Evolutionary conservation across 2,329 filamentous ascomycete genomes (phyloP), one percentile per base, ranked within the genome.

Genomic region (Sarocladium kiliense): DNA sequence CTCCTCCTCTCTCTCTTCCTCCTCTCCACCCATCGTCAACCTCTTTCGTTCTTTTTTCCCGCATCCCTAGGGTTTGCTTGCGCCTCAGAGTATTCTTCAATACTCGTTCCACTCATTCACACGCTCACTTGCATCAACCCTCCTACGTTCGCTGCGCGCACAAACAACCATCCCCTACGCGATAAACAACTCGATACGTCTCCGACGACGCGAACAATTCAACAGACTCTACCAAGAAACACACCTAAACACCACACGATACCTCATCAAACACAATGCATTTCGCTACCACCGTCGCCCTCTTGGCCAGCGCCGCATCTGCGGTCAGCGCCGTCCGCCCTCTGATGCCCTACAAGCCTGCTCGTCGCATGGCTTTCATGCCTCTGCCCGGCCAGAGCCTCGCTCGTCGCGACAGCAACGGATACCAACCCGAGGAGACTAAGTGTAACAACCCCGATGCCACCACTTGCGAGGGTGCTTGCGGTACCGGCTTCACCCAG

Each of bases 401-500:
- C 53, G 65, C 66, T 47, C 73, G 68, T 62, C 77, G 76, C 65
- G 70, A 71, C 62, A 72, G 64, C 60, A 68, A 66, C 63, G 79
- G 73, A 61, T 83, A 80, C 69, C 68, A 71, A 67, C 80, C 75
- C 54, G 70, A 74, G 57, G 70, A 76, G 66, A 71, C 71, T 55
- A 62, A 70, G 58, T 84, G 80, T 65, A 74, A 74, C 51, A 53
- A 53, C 32, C 32, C 32, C 32, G 62, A 68, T 14, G 81, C 79
- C 58, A 64, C 67, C 54, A 80, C 77, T 37, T 85, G 81, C 68
- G 73, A 72, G 50, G 74, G 80, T 60, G 79, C 80, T 47, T 84
- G 81, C 65, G 81, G 81, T 50, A 59, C 72, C 41, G 74, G 71
- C 39, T 80, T 72, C 64, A 66, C 71, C 55, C 68, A 76, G 58